Evolutionary conservation across 345 rosid species (phyloP).

Genomic region (Brassica juncea): DNA sequence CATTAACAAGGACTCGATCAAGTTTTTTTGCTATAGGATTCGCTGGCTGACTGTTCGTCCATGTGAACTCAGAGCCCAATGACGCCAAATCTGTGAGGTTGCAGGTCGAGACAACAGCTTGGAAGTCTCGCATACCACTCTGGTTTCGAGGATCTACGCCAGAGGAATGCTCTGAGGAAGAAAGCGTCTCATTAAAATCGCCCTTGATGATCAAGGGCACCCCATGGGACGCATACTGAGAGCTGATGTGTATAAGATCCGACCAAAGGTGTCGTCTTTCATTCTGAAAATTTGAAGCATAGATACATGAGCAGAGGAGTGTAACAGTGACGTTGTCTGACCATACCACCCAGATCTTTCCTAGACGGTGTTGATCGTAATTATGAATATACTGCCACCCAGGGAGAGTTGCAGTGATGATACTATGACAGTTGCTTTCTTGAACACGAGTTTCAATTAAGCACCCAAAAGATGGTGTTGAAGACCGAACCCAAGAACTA

Average conservation of each 20-base stretch:
- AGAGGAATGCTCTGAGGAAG: neutral
- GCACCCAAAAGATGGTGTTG: neutral
- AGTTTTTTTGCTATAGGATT: neutral
- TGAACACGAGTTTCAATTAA: neutral
- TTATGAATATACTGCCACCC: neutral
- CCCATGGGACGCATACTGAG: neutral
- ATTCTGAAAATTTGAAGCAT: neutral
- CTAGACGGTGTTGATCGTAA: neutral
- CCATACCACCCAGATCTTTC: neutral
- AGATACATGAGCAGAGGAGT: neutral
- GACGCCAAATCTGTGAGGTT: neutral
- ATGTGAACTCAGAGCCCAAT: neutral
- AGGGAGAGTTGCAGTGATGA: neutral
- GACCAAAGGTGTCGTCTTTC: neutral
- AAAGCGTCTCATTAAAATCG: neutral
- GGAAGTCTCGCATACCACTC: neutral
- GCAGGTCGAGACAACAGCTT: neutral
- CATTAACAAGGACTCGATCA: neutral
- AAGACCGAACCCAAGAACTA: neutral
- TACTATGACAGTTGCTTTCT: neutral
- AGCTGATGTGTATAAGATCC: neutral
- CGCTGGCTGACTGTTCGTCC: neutral
- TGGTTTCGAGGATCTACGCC: neutral
- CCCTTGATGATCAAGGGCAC: neutral
- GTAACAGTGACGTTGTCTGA: neutral